phyloP scores from a whole-genome alignment of 352 stramenopile genomes.

The Thalassiosira livingstoniorum region DNA sequence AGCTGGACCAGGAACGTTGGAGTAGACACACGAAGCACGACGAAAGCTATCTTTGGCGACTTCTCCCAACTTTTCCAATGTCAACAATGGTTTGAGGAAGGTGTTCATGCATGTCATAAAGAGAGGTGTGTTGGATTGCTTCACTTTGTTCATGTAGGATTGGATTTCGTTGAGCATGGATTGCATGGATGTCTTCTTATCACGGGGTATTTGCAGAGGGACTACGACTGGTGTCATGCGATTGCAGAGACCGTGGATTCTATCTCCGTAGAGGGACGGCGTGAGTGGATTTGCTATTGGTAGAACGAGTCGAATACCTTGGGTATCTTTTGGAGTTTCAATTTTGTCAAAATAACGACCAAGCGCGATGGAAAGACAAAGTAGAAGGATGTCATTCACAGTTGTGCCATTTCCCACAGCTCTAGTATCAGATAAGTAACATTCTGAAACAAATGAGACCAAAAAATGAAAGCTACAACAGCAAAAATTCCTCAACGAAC shows the following conservation, averaged over 20 bases:
- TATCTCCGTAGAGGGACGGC: constrained; percentile 26
- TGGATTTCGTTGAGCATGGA: constrained; percentile 26
- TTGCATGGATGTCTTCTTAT: background rate
- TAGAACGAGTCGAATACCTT: constrained; percentile 15
- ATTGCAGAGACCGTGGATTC: constrained; percentile 32
- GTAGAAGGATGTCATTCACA: constrained; percentile 35
- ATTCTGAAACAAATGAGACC: background rate
- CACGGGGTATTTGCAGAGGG: constrained; percentile 9
- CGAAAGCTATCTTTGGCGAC: constrained; percentile 14
- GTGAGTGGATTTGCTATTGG: constrained; percentile 33
- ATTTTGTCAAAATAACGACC: constrained; percentile 32
- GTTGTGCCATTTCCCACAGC: constrained; percentile 22
- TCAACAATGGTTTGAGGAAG: constrained; percentile 19
- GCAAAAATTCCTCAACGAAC: background rate
- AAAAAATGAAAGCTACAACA: constrained; percentile 1
- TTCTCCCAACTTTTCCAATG: constrained; percentile 18
- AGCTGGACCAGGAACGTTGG: constrained; percentile 28
- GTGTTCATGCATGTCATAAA: constrained; percentile 35
- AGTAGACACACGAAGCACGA: constrained; percentile 25
- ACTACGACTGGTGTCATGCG: constrained; percentile 30
- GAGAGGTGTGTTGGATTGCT: constrained; percentile 35
- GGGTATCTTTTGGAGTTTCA: background rate
- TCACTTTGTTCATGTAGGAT: constrained; percentile 31
- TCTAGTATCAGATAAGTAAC: background rate
- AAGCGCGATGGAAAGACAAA: constrained; percentile 31